Base-by-base conservation (phyloP, 2,329 filamentous ascomycete genomes). In the Dactylellina sp. region DNA sequence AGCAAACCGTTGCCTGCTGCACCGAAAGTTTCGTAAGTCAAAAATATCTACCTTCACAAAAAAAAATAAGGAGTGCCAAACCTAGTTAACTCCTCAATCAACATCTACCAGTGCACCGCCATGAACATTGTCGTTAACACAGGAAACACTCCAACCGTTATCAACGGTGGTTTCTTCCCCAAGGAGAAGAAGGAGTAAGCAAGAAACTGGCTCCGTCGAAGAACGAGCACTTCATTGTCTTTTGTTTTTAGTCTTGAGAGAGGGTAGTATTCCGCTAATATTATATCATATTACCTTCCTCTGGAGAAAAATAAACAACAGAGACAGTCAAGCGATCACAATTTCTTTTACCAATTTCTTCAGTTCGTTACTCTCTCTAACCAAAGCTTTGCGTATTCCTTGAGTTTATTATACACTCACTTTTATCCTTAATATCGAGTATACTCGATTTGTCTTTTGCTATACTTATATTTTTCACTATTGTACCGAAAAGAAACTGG, bases 61-160 rank as follows among this genome's bases (percentile, higher is more conserved):
- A 22, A 18, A 47, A 35, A 35, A 35, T 6, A 40, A 40, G 11
- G 14, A 40, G 4, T 7, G n/a, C 6, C 28, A 55, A 16, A 37
- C 3, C n/a, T 14, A 22, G 39, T 55, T 5, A 11, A 4, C 37
- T 39, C 20, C 28, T n/a, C n/a, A n/a, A n/a, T n/a, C n/a, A n/a
- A n/a, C n/a, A n/a, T n/a, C n/a, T n/a, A 9, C 12, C 18, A 62
- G 53, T 74, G 70, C 55, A 65, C 70, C 24, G 70, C 70, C 5
- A 61, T 74, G 70, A 65, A 61, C 55, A 56, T 74, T 18, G 55
- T 66, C 28, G 53, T 74, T 7, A 66, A 74, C 37, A 61, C 64
- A 14, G 47, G 64, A 28, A 70, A 49, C 49, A 56, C 60, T 25
- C 60, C 68, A 42, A 37, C 57, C 40, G 53, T 46, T 16, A 37